Percentiles rank a stretch among this genome's conserved stretches.
Evolutionary conservation across 441 rosid genomes (phyloP).

Genomic region (Populus hybrid): DNA sequence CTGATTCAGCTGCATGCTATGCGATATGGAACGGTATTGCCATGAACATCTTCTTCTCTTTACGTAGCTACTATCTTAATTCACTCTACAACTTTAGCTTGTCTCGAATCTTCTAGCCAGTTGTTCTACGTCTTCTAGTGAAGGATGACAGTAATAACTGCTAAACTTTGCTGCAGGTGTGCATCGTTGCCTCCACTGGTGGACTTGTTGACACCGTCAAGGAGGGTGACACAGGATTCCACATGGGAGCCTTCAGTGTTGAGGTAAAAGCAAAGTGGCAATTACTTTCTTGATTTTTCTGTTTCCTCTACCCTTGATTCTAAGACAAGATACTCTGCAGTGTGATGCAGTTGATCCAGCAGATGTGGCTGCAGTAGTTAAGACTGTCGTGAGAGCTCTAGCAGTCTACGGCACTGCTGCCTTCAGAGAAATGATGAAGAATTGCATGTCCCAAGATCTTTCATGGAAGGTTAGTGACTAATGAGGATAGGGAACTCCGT

Average conservation of each 20-base stretch:
- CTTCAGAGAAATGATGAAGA: constrained; percentile 66
- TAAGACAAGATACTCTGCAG: constrained; percentile 30
- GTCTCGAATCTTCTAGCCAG: not conserved
- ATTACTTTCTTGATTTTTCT: not conserved
- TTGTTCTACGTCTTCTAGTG: not conserved
- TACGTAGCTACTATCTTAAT: not conserved
- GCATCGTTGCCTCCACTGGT: constrained; percentile 88
- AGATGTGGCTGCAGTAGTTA: constrained; percentile 64
- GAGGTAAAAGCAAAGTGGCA: constrained; percentile 40
- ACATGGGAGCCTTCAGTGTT: constrained; percentile 70
- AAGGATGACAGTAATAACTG: not conserved
- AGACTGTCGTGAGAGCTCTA: constrained; percentile 54
- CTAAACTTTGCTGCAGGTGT: constrained; percentile 42
- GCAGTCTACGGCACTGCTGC: constrained; percentile 52
- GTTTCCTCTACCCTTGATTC: not conserved
- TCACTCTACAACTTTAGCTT: not conserved
- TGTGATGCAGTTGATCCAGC: constrained; percentile 75
- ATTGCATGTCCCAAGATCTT: constrained; percentile 82
- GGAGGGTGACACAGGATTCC: constrained; percentile 90
- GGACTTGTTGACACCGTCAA: constrained; percentile 90
- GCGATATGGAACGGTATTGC: constrained; percentile 89
- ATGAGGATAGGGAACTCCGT: not conserved
- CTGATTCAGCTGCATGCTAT: constrained; percentile 92
- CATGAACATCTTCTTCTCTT: not conserved
- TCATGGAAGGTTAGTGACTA: constrained; percentile 82